Evolutionary conservation across 2,329 filamentous ascomycete genomes (phyloP), one percentile per base, ranked within the genome.

Genomic region (Fusarium drepaniforme): DNA sequence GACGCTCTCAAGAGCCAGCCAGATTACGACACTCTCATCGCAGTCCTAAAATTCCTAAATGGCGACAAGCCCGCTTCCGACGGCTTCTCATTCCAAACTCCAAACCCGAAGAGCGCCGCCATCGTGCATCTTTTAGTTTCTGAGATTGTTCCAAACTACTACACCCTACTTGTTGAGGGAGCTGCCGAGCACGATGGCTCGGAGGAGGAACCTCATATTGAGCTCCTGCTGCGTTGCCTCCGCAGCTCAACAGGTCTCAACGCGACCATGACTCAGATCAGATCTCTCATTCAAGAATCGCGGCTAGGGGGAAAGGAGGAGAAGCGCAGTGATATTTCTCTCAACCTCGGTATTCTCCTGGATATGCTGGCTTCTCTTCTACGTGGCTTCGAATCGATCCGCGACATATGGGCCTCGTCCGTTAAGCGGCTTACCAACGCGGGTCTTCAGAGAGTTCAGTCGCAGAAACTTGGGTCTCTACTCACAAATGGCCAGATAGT

Each of bases 61-160:
- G 77, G 82, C 21, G 58, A 74, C 40, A 56, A 72, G n/a, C 61
- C 68, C 51, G 58, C 53, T 2, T 44, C 77, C 3, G 70, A 72
- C 18, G 51, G 66, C 8, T 81, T 83, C 63, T 72, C 68, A 18
- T 67, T 83, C 12, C 78, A 78, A 12, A 64, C 68, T 4, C 92
- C 94, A 5, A 89, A 89, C 37, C 92, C 96, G 2, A 85, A 90
- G 71, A 90, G 91, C 67, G 91, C 94, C 23, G 93, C 95, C 77
- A 90, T 98, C 37, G 86, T 96, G 63, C 92, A 95, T 79, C 85
- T 90, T 4, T 84, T 99, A 40, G 91, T 97, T 68, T 92, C 89
- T 18, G 90, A 92, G 37, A 95, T 93, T 30, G 86, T 95, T 9
- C 93, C 94, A 2, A 94, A 96, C 80, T 97, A 96, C 83, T 98